These are phyloP conservation scores for Leishmania aethiopica DNA, from an alignment of 208 protist species.

Conservation along the genomic window DNA sequence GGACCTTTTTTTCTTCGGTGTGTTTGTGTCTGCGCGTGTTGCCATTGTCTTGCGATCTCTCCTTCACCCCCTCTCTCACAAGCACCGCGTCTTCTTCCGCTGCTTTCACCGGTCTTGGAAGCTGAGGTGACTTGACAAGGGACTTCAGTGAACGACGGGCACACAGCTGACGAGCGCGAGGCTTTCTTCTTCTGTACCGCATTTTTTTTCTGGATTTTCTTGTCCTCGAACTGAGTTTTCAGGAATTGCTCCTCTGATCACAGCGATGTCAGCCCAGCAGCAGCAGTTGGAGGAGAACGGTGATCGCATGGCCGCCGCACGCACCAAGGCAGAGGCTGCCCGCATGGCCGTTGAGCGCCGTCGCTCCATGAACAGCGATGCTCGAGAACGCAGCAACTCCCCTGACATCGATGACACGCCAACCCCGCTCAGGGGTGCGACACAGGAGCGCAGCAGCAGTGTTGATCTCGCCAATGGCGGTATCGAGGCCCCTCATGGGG, in stretches of 20 bases:
- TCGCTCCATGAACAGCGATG: constrained; percentile 23
- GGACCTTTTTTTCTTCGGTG: background rate
- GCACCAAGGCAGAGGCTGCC: constrained; percentile 39
- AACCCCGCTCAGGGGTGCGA: background rate
- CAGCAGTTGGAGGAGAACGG: constrained; percentile 15
- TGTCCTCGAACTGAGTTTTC: background rate
- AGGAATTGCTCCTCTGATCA: background rate
- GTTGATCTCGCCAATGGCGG: constrained; percentile 4
- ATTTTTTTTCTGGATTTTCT: background rate
- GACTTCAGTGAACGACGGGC: background rate
- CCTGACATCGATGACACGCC: background rate
- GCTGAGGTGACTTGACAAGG: background rate
- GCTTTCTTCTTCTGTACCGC: background rate
- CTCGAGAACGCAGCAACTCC: constrained; percentile 10
- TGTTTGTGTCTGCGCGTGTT: background rate
- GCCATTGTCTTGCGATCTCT: background rate
- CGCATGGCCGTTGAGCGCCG: constrained; percentile 34
- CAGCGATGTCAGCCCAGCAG: constrained; percentile 9
- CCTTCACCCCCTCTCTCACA: background rate
- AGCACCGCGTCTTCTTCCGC: background rate
- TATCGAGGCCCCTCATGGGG: background rate
- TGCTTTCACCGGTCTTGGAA: background rate
- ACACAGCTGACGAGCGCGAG: background rate
- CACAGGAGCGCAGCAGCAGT: constrained; percentile 14
- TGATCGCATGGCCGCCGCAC: constrained; percentile 25